A percentile compares a stretch with the other conserved stretches of the same genome.
These are phyloP conservation scores for Aspergillus egyptiacus DNA, from an alignment of 495 filamentous ascomycete species.

Conservation along the genomic window DNA sequence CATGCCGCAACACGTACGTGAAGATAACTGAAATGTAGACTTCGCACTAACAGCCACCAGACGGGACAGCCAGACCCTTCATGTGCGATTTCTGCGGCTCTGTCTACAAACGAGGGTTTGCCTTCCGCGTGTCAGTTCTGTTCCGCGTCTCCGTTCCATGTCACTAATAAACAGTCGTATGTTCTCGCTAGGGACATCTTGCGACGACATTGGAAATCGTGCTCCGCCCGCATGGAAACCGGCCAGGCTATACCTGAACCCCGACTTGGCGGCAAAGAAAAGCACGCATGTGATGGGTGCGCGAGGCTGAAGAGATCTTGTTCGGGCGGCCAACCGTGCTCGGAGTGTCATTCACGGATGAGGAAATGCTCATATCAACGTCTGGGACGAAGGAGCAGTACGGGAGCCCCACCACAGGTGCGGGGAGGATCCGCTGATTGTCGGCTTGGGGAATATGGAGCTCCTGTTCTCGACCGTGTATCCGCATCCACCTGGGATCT, in stretches of 20 bases:
- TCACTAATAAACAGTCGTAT: not conserved
- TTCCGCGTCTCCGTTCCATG: not conserved
- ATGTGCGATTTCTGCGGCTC: slow-evolving; percentile 28
- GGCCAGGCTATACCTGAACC: slow-evolving; percentile 25
- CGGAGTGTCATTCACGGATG: slow-evolving; percentile 24
- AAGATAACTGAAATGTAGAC: not conserved
- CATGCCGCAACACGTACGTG: slow-evolving; percentile 28
- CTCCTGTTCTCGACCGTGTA: not conserved
- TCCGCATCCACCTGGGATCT: slow-evolving; percentile 18
- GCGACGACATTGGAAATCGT: slow-evolving; percentile 34
- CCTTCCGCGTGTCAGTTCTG: slow-evolving; percentile 2
- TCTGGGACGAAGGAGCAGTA: too few species aligned
- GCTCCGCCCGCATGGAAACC: slow-evolving; percentile 20
- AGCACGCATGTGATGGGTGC: slow-evolving; percentile 34
- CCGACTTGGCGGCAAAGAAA: slow-evolving; percentile 27
- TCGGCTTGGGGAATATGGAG: not conserved
- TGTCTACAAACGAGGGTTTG: slow-evolving; percentile 30
- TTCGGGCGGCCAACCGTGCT: slow-evolving; percentile 24
- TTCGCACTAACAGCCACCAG: slow-evolving; percentile 11
- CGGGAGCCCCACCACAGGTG: too few species aligned
- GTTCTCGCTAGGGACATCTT: slow-evolving; percentile 23
- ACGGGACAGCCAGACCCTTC: slow-evolving; percentile 18
- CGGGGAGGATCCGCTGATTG: not conserved
- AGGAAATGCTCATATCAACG: slow-evolving; percentile 30
- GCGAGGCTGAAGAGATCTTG: slow-evolving; percentile 31